A percentile compares a stretch with the other conserved stretches of the same genome.
Conservation (phyloP, 306 rosid genomes). For the Sphenostylis stenocarpa region DNA sequence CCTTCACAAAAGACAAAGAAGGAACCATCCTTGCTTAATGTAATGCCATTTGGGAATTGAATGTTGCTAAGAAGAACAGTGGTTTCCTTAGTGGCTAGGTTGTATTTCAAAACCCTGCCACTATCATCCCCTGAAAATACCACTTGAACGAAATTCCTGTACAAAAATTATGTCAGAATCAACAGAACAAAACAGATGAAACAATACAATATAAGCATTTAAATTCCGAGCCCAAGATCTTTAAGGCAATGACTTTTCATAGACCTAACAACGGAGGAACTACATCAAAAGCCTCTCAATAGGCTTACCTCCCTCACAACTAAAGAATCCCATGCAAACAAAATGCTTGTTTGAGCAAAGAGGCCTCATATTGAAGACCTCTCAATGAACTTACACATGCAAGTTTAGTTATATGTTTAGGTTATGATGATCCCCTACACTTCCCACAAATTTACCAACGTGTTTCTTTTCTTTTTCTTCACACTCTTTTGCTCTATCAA, state of each 20-base stretch:
- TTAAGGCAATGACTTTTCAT: neutral
- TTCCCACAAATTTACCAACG: neutral
- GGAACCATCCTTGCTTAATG: slow-evolving; percentile 90
- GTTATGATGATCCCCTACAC: neutral
- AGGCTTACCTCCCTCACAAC: neutral
- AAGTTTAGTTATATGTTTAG: neutral
- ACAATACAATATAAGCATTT: neutral
- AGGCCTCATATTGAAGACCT: too few species aligned
- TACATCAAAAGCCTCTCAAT: neutral
- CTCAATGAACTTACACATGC: neutral
- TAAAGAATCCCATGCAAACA: slow-evolving; percentile 1
- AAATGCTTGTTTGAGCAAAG: slow-evolving; percentile 16
- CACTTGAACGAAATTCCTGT: slow-evolving; percentile 83
- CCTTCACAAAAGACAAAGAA: slow-evolving; percentile 82
- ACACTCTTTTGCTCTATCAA: neutral
- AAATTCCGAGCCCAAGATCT: neutral
- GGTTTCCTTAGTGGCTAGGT: slow-evolving; percentile 70
- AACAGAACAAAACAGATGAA: slow-evolving; percentile 16
- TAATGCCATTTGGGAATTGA: slow-evolving; percentile 87
- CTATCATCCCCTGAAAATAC: slow-evolving; percentile 69
- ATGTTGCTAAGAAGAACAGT: slow-evolving; percentile 71
- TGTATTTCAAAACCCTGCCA: slow-evolving; percentile 85
- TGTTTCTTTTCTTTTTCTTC: neutral
- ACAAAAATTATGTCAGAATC: slow-evolving; percentile 38
- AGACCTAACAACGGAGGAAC: neutral